Percentiles rank a stretch among this genome's conserved stretches.
Conservation (phyloP, 108 stramenopile species). For the Nitzschia sp. region DNA sequence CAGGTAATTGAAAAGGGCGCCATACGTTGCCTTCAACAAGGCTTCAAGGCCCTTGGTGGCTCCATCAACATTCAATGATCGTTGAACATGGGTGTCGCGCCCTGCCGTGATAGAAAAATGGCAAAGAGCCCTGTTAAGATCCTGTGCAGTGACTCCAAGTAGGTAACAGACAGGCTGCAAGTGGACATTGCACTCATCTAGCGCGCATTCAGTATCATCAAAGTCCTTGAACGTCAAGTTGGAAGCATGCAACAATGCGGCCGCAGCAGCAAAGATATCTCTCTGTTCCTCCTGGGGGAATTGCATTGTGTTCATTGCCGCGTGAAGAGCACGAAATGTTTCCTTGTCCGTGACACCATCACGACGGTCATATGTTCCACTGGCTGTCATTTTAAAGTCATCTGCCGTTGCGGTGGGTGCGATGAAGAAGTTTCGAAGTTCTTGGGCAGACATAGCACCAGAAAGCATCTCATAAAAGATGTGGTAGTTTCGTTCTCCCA, state of each 20-base stretch:
- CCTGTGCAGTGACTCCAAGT: conserved; percentile 71
- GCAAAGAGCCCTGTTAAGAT: conserved; percentile 72
- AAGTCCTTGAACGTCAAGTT: conserved; percentile 76
- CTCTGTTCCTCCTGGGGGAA: conserved; percentile 61
- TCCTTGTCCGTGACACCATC: conserved; percentile 84
- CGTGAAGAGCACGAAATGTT: conserved; percentile 60
- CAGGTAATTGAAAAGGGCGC: conserved; percentile 79
- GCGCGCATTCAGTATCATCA: conserved; percentile 40
- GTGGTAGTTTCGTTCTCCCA: conserved; percentile 93
- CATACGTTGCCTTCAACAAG: conserved; percentile 92
- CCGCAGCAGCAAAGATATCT: conserved; percentile 61
- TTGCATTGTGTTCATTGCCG: conserved; percentile 54
- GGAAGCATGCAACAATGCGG: conserved; percentile 86
- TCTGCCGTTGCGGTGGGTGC: conserved; percentile 54
- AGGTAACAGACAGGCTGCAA: conserved; percentile 64
- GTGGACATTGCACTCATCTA: conserved; percentile 66
- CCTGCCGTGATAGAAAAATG: conserved; percentile 77
- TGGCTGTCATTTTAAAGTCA: conserved; percentile 76
- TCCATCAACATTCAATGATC: conserved; percentile 62
- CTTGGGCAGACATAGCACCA: conserved; percentile 40
- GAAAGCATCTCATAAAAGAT: conserved; percentile 85
- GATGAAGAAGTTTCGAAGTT: conserved; percentile 53
- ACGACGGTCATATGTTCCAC: conserved; percentile 74
- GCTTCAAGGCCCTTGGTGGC: conserved; percentile 92
- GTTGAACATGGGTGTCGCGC: conserved; percentile 55